Conservation (phyloP, 306 rosid species). For the Medicago ruthenica region DNA sequence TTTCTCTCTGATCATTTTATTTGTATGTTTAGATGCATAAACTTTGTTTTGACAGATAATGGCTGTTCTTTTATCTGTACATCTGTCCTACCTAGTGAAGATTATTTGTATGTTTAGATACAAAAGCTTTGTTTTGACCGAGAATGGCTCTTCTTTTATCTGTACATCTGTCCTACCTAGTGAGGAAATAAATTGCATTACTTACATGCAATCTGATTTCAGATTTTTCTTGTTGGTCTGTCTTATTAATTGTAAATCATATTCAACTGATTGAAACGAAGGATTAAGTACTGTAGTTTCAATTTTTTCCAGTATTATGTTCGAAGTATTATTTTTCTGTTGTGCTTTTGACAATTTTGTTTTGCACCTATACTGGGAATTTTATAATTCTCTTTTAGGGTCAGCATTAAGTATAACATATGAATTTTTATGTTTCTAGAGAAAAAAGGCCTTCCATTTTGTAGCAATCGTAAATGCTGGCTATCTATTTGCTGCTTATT, state of each 20-base stretch:
- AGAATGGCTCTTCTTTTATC: background rate
- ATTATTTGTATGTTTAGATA: conserved; percentile 8
- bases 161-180: background rate
- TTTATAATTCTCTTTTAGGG: background rate
- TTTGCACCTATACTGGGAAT: background rate
- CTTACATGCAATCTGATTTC: background rate
- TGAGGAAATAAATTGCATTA: background rate
- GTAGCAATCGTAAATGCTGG: background rate
- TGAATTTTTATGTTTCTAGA: background rate
- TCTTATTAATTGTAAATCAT: background rate
- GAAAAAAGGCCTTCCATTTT: background rate
- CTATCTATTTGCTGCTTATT: conserved; percentile 24
- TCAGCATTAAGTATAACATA: background rate
- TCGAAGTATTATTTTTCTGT: background rate
- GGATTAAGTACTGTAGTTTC: background rate
- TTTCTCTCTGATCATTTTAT: background rate
- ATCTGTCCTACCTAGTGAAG: background rate
- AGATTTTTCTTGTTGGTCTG: background rate
- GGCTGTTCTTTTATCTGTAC: conserved; percentile 1
- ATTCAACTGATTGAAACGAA: background rate
- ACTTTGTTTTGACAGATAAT: background rate
- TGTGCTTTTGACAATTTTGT: background rate
- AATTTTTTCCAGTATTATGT: background rate
- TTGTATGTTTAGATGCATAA: conserved; percentile 5
- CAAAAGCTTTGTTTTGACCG: background rate